A percentile compares a stretch with the other conserved stretches of the same genome.
These are phyloP conservation scores for Austroboletus niveus DNA, from an alignment of 1,284 basidiomycete genomes.

Conservation along the genomic window DNA sequence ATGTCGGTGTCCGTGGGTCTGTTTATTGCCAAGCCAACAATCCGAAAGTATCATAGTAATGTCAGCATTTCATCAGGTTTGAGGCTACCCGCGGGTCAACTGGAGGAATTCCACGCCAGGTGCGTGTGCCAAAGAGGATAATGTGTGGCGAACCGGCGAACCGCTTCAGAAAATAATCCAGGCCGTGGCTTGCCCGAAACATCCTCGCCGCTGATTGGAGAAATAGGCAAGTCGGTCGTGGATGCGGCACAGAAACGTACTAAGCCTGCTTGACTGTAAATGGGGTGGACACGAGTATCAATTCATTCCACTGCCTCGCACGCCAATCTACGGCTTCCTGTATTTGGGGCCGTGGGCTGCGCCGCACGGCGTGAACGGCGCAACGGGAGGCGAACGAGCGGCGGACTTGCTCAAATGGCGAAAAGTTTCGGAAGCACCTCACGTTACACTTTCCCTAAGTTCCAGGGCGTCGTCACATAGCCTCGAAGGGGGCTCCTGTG, in stretches of 20 bases:
- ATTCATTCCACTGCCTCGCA: slow-evolving; percentile 1
- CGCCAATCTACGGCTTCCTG: slow-evolving; percentile 12
- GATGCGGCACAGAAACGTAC: slow-evolving; percentile 25
- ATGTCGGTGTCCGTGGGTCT: slow-evolving; percentile 24
- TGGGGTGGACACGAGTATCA: slow-evolving; percentile 19
- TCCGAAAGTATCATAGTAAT: slow-evolving; percentile 6
- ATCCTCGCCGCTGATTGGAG: slow-evolving; percentile 7
- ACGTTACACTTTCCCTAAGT: slow-evolving; percentile 21
- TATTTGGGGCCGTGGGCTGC: slow-evolving; percentile 17
- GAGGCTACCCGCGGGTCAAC: slow-evolving; percentile 6
- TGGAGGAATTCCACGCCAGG: slow-evolving; percentile 18
- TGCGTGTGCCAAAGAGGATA: slow-evolving; percentile 18
- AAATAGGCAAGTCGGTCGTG: slow-evolving; percentile 9
- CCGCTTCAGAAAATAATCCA: slow-evolving; percentile 11
- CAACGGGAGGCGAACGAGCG: slow-evolving; percentile 6
- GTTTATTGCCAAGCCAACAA: slow-evolving; percentile 30
- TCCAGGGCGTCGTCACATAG: not conserved
- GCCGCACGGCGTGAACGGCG: slow-evolving; percentile 3
- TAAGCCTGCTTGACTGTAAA: slow-evolving; percentile 13
- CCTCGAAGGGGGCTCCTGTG: slow-evolving; percentile 11
- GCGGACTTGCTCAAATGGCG: slow-evolving; percentile 17
- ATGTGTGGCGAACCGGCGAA: slow-evolving; percentile 13
- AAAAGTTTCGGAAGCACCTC: slow-evolving; percentile 3
- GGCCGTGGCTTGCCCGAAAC: slow-evolving; percentile 7
- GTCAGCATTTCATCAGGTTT: slow-evolving; percentile 13